Base-by-base conservation (phyloP, 257 asterid genomes). In the Scutellaria galericulata region DNA sequence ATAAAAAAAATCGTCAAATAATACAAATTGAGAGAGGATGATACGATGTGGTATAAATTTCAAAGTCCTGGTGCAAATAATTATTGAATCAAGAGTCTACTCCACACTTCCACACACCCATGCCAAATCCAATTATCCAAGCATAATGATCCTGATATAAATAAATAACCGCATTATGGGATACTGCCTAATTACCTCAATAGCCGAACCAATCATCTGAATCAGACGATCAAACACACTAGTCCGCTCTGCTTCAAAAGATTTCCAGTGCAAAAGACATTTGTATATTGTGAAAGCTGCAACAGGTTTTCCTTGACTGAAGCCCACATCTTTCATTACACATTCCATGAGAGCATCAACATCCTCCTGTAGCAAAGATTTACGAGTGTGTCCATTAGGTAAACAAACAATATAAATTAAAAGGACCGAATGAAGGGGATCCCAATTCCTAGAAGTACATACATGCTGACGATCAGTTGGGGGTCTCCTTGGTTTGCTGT, bases 181-280 rank as follows among this genome's bases (percentile, higher is more conserved):
- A 71, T 66, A 66, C 52, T 22, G 24, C 68, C 69, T 48, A 71
- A 75, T 24, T 84, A 93, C 99, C 97, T 89, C 97, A 56, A 95
- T 92, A 80, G 97, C 96, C 46, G 97, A 90, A 79, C 98, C 98
- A 75, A 95, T 83, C 98, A 92, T 95, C 81, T 90, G 91, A 87
- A 95, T 84, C 83, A 95, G 93, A 70, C 97, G 98, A 82, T 95
- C 99, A 79, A 95, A 95, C 57, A 95, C 98, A 71, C 98, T 95
- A 42, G 99, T 95, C 67, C 96, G 87, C 62, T 95, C 99, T 37
- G 99, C 99, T 92, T 95, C 99, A 68, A 95, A 95, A 70, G 99
- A 95, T 83, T 88, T 90, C 99, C 99, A 95, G 77, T 95, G 92
- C 80, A 95, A 86, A 79, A 95, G 98, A 82, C 97, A 95, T 75